phyloP scores from a whole-genome alignment of 73 alveolate species.

The Tetrahymena malaccensis region DNA sequence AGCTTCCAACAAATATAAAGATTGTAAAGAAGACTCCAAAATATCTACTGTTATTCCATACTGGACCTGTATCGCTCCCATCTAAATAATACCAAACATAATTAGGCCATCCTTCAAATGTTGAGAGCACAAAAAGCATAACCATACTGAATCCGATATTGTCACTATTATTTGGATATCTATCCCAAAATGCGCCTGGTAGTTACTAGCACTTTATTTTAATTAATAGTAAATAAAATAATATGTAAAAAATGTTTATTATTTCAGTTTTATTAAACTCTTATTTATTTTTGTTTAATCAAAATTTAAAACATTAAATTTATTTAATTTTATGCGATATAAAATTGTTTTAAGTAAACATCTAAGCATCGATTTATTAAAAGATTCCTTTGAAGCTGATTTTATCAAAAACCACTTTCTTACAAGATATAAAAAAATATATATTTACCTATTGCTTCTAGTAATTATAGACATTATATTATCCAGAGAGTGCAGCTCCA shows the following conservation, averaged over 20 bases:
- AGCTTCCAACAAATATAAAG: conserved; percentile 74
- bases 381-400: no score
- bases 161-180: conserved; percentile 58
- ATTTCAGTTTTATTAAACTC: no score
- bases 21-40: conserved; percentile 59
- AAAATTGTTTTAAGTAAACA: no score
- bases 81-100: conserved; percentile 56
- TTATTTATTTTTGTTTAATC: no score
- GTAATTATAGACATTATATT: neutral
- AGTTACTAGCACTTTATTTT: neutral
- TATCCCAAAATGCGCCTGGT: conserved; percentile 54
- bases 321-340: no score
- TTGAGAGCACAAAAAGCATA: conserved; percentile 69
- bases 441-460: neutral
- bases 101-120: conserved; percentile 92
- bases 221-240: no score
- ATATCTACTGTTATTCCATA: neutral
- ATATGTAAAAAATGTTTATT: no score
- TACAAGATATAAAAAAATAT: neutral
- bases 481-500: neutral
- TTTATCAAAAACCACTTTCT: no score
- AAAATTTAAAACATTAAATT: no score
- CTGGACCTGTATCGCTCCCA: conserved; percentile 46
- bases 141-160: conserved; percentile 70
- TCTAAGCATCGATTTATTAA: no score